phyloP scores from a whole-genome alignment of 345 rosid genomes.

The Citrus sp. region DNA sequence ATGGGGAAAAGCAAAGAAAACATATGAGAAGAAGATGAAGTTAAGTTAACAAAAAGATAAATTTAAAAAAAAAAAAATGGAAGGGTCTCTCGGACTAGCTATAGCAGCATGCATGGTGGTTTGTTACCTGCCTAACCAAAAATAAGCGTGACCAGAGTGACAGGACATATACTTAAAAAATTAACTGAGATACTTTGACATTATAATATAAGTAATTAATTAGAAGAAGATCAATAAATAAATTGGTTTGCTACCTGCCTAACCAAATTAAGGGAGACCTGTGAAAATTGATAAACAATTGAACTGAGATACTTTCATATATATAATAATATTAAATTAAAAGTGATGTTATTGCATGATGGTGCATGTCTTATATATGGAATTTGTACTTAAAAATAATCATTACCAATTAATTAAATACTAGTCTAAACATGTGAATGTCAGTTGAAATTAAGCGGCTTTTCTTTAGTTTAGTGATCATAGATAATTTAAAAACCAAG shows the following conservation, averaged over 20 bases:
- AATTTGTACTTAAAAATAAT: neutral
- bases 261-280: neutral
- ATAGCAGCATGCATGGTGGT: slow-evolving; percentile 2
- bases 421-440: neutral
- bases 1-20: neutral
- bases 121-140: slow-evolving; percentile 3
- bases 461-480: neutral
- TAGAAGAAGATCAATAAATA: neutral
- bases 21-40: neutral
- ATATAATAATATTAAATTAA: neutral
- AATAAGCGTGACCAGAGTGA: neutral
- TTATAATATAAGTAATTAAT: neutral
- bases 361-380: neutral
- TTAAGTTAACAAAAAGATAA: neutral
- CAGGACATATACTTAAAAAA: neutral
- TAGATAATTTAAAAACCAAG: neutral
- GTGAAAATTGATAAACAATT: neutral
- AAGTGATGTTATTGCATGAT: neutral
- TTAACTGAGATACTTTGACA: neutral
- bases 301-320: neutral
- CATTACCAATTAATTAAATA: neutral
- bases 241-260: neutral
- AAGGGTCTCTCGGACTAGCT: neutral
- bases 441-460: neutral
- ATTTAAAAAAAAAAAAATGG: no score